Evolutionary conservation across 805 yeast species (phyloP), one percentile per base, ranked within the genome.

Genomic region (Ogataea henricii): DNA sequence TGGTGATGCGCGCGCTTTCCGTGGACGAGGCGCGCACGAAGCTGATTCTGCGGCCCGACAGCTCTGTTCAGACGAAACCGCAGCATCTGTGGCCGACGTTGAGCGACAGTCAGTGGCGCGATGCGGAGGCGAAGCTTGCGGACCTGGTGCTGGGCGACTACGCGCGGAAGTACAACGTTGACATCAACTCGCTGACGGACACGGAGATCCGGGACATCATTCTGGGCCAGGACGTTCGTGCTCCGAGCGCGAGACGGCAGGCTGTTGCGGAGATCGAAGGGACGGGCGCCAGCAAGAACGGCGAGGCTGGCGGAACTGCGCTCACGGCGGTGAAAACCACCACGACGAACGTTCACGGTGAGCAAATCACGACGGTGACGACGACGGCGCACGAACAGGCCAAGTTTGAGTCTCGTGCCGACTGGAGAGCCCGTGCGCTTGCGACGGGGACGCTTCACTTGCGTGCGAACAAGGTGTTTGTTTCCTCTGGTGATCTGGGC

Each of bases 11-110:
- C 53, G 95, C 92, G 0, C 68, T 92, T 50, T 85, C 85, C 45
- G 82, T 91, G 14, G 83, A 86, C 62, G 82, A 79, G 43, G 97
- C 89, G 45, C 77, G 82, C 52, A 81, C 97, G 0, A 86, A 85
- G 61, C 66, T 83, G 55, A 83, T 90, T 42, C 69, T 92, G 50
- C 73, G 87, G 8, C 91, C 96, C 1, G 95, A 89, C 56, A 74
- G 83, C 35, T 76, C 84, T 0, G 78, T 87, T 2, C 68, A 76
- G 3, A 86, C 94, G 0, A 77, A 83, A 57, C 84, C 80, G 29
- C 87, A 91, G 61, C 97, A 90, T 64, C 68, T 94, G 32, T 94
- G 99, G 99, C 99, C 99, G 2, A 73, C 94, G 1, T 82, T 90
- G 48, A 70, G 81, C 3, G 88, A 85, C 52, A 96, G 89, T 16